Percentiles rank a stretch among this genome's conserved stretches.
Evolutionary conservation across 192 early-diverging fungal species (phyloP).

Genomic region (Phlyctochytrium bullatum): DNA sequence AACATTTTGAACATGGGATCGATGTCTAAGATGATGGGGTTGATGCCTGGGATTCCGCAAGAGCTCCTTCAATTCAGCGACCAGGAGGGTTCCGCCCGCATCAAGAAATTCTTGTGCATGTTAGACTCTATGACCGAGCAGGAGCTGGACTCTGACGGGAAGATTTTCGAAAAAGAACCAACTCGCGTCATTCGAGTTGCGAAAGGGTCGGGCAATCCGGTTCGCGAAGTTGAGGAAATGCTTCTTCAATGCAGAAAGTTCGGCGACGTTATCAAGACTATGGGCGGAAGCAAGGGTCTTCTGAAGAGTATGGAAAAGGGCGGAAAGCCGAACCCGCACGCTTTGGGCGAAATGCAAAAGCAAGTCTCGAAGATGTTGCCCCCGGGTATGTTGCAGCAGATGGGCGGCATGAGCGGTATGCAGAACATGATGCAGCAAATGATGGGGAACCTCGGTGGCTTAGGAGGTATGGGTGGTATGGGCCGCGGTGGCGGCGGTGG

Average conservation of each 20-base stretch:
- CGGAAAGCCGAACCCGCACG: conserved; percentile 43
- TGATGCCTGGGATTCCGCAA: conserved; percentile 72
- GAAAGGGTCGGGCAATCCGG: conserved; percentile 78
- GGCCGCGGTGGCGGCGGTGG: conserved; percentile 26
- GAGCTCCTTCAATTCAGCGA: conserved; percentile 51
- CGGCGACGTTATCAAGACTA: conserved; percentile 84
- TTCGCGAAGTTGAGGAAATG: conserved; percentile 82
- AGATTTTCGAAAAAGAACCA: conserved; percentile 72
- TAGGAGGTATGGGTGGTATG: conserved; percentile 36
- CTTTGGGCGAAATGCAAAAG: conserved; percentile 53
- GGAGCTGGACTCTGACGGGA: conserved; percentile 86
- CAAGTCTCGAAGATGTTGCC: conserved; percentile 41
- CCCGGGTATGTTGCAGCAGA: conserved; percentile 75
- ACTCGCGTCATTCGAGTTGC: conserved; percentile 75
- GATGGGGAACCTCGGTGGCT: not conserved
- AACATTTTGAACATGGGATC: conserved; percentile 90
- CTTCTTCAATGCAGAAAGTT: conserved; percentile 73
- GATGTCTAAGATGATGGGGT: conserved; percentile 84
- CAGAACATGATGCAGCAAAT: conserved; percentile 10
- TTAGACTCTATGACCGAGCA: conserved; percentile 95
- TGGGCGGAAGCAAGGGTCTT: conserved; percentile 88
- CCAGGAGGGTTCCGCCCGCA: conserved; percentile 51
- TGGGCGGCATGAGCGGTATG: conserved; percentile 50
- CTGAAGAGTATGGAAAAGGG: conserved; percentile 60
- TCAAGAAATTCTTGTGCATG: conserved; percentile 81